These are phyloP conservation scores for Tetracentron sinense DNA, from an alignment of 164 flowering plant genomes.

Conservation along the genomic window DNA sequence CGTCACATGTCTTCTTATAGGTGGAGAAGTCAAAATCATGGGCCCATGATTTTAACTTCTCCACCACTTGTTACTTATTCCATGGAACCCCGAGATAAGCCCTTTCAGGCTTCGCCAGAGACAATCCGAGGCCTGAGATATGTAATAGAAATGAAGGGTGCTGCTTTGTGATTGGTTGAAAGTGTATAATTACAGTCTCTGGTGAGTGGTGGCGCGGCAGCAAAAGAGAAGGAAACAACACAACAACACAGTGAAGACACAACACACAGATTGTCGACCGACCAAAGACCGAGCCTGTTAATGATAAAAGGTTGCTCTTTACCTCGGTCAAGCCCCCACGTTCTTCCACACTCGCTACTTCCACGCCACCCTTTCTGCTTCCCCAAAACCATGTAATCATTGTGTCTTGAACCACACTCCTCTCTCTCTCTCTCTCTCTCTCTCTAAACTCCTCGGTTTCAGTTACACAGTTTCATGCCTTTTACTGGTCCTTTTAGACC, in stretches of 20 bases:
- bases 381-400: constrained; percentile 84
- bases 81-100: too few species aligned
- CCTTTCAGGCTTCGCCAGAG: too few species aligned
- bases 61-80: too few species aligned
- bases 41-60: too few species aligned
- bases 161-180: constrained; percentile 37
- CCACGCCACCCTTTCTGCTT: constrained; percentile 74
- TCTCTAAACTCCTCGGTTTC: constrained; percentile 35
- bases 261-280: constrained; percentile 69
- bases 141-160: too few species aligned
- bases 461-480: constrained; percentile 20
- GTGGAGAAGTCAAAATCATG: too few species aligned
- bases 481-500: constrained; percentile 7
- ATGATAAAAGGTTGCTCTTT: constrained; percentile 39
- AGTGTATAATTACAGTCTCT: constrained; percentile 39
- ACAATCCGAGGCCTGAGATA: too few species aligned
- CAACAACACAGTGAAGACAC: constrained; percentile 31
- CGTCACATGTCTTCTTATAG: too few species aligned
- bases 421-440: constrained; percentile 11
- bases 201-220: constrained; percentile 20
- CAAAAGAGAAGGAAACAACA: constrained; percentile 5
- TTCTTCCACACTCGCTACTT: constrained; percentile 44
- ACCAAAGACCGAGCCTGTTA: constrained; percentile 44
- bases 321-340: constrained; percentile 54
- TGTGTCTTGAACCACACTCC: constrained; percentile 97